Evolutionary conservation across 148 eudicot genomes (phyloP), one percentile per base, ranked within the genome.

Genomic region (Rhododendron ferrugineum): DNA sequence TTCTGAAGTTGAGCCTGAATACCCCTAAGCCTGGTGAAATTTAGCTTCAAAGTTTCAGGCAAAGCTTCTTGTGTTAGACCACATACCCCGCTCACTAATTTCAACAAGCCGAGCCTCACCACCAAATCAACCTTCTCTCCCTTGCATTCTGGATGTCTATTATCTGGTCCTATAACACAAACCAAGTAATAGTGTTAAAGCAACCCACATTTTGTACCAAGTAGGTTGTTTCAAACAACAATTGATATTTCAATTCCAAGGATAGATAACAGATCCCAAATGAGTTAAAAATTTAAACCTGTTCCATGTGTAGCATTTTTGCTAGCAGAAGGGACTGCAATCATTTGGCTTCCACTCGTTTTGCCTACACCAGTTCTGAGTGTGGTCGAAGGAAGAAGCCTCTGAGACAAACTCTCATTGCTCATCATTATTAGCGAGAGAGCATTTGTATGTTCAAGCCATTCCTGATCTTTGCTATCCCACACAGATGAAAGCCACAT

Each of bases 331-430:
- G 88, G 74, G 56, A 46, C n/a, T 26, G 86, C 83, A 68, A 88
- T 32, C 56, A 54, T 64, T 84, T 81, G 88, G 73, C 72, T 81
- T 40, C 85, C 84, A 46, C 74, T 82, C 52, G 13, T 37, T 80
- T 73, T 82, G 89, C 89, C 91, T 82, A 95, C 96, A 47, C 99
- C 99, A 37, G 96, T 95, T 86, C 92, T 90, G 79, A 95, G 95
- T 54, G 95, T 85, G 79, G 88, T 84, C n/a, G 94, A 87, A 40
- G 95, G 94, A 70, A 92, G 85, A 36, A 90, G 85, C 52, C 87
- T 90, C 46, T 84, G 91, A 82, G 92, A 76, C 20, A 79, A 85
- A 84, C 85, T 78, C 37, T 75, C 92, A 34, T 72, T 88, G 78
- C 74, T 85, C 47, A 82, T 84, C 20, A 87, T 88, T 87, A 94